Base-by-base conservation (phyloP, 164 flowering plant genomes). In the Saururus chinensis region DNA sequence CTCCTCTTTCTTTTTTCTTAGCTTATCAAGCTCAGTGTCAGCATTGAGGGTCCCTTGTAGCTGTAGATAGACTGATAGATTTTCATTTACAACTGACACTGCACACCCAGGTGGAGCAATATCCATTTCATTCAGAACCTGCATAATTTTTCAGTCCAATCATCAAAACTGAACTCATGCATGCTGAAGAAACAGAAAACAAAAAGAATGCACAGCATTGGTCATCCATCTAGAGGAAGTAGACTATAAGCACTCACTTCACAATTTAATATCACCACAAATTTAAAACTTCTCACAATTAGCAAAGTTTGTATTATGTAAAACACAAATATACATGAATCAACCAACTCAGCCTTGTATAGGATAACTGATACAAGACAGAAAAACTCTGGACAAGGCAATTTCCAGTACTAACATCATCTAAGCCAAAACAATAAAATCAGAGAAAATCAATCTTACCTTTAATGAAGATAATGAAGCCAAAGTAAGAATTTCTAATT, bases 1-100 rank as follows among this genome's bases (percentile, higher is more conserved):
- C 23, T 93, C 95, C 48, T 88, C 88, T 76, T 75, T 86, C 78
- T 69, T 90, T 65, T 80, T 90, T 42, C 60, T 62, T 13, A 93
- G 82, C 71, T 89, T 93, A 62, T 85, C 95, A 41, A 63, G 86
- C 71, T 93, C 96, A 53, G 80, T 87, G 65, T 82, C 86, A 8
- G 82, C 68, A 71, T 85, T 73, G 7, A 84, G 73, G 56, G 75
- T 59, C 67, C 97, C 97, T 64, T 76, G 82, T 64, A 78, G 76
- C 65, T 80, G 77, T 37, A 93, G 82, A 72, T 84, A 88, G 14
- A 83, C 95, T n/a, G 84, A 81, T 41, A 90, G 68, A 49, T 76
- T 74, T 74, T 88, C 96, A 62, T 87, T 83, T 35, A 90, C 95
- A 65, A 83, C 81, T 41, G 77, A 68, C 35, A 88, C 84, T 21